phyloP scores from a whole-genome alignment of 768 basidiomycete genomes.

The Leccinum variicolor region DNA sequence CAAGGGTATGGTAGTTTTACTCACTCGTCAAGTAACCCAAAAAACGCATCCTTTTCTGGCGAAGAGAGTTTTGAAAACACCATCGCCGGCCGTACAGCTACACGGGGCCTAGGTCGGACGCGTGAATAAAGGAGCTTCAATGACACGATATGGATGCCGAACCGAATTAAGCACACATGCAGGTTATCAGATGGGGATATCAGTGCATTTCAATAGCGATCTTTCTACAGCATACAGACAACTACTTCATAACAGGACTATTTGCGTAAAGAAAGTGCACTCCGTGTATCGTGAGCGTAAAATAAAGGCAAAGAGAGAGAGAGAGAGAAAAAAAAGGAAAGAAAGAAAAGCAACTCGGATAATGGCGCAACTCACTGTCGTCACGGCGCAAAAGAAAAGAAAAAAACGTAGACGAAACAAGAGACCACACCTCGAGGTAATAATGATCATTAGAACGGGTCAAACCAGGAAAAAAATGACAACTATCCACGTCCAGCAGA shows the following conservation, averaged over 20 bases:
- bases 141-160: too few relatives aligned
- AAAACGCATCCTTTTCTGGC: conserved; percentile 80
- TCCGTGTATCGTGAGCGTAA: conserved; percentile 14
- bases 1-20: neutral
- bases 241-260: conserved; percentile 25
- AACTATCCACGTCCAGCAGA: conserved; percentile 16
- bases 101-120: neutral
- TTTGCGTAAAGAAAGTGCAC: conserved; percentile 15
- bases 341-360: conserved; percentile 1
- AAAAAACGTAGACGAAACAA: conserved; percentile 7
- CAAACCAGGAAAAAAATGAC: conserved; percentile 11
- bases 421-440: conserved; percentile 26
- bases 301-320: conserved; percentile 7
- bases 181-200: conserved; percentile 3
- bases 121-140: neutral
- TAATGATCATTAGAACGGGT: conserved; percentile 22
- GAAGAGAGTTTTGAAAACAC: conserved; percentile 65
- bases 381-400: conserved; percentile 5
- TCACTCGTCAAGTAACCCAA: conserved; percentile 77
- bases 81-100: conserved; percentile 38
- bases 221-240: conserved; percentile 33
- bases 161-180: neutral
- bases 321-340: neutral
- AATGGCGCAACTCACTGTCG: conserved; percentile 3
- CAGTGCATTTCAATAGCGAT: conserved; percentile 11